Base-by-base conservation (phyloP, 1,139 yeast genomes). In the Lipomyces yarrowii region DNA sequence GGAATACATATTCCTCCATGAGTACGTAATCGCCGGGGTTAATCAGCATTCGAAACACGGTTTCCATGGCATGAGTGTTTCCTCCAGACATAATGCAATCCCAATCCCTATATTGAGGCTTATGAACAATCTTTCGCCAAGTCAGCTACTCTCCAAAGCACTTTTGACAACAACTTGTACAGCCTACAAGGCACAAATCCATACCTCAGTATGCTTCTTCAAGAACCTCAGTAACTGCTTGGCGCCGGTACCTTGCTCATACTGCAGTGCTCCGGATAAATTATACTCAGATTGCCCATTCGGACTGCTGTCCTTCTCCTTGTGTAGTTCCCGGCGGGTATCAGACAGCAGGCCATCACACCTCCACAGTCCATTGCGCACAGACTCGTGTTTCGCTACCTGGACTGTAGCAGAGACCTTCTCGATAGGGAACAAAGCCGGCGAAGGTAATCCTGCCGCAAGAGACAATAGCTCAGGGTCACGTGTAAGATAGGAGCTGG, bases 401-500 rank as follows among this genome's bases (percentile, higher is more conserved):
- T 89, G 82, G 61, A 83, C 81, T 30, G 89, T 88, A 39, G 88
- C 91, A 70, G 90, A 88, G 55, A 97, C 97, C 52, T 86, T 80
- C 74, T 91, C 91, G 84, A 92, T 90, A 61, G 98, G 98, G 84
- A 94, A 94, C 77, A 90, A 87, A 71, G 89, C 92, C 32, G 96
- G 81, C 74, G 90, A 80, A 30, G 99, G 99, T 73, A 94, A 84
- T 7, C 99, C 99, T 71, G 98, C 99, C 63, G 98, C 98, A 69
- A 94, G 85, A 75, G 91, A 92, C 64, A 92, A 86, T 76, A 94
- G 82, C 63, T 87, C 86, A 56, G 97, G 97, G 70, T 86, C 83
- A 57, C 81, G 81, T 75, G 81, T 88, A 51, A 67, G 55, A 80
- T 89, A 89, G 76, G 86, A 86, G 82, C 92, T 90, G 32, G 96